Base-by-base conservation (phyloP, 805 yeast species). In the Maudiozyma bulderi region DNA sequence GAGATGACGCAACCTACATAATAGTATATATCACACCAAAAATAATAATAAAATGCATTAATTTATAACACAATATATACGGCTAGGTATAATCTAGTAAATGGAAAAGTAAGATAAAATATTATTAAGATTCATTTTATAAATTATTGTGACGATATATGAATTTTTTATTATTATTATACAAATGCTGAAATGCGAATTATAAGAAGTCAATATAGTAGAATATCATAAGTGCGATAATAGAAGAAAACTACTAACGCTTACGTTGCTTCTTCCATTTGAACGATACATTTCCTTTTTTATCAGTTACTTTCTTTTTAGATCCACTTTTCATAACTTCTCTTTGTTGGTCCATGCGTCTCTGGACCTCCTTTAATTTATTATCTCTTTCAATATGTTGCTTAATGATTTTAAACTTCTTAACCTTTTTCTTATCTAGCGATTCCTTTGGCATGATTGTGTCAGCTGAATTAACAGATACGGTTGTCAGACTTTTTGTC, bases 321-420 rank as follows among this genome's bases (percentile, higher is more conserved):
- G 81, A 79, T 0, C 98, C 98, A 55, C 82, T 84, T 65, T 87
- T 87, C 95, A 91, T 88, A 48, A 89, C 75, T 61, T 90, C 95
- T 52, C 85, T 80, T 58, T 89, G 95, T 49, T 78, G 58, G 49
- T 84, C 86, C 80, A 90, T 80, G 58, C 81, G 78, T 40, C 74
- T 74, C 59, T 87, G 84, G 14, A 91, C 85, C 46, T 75, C 75
- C 46, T 73, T 71, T 55, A 91, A 73, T 65, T 89, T 80, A 47
- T 73, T 68, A 52, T 81, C 86, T 57, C 95, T 77, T 54, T 84
- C 82, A 58, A 86, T 64, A 50, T 89, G 78, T 50, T 73, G 74
- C 60, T 85, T 77, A 47, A 87, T 69, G 40, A 75, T 67, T 55
- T 80, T 74, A 54, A 75, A 79, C 55, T 79, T 80, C 57, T 80